phyloP scores from a whole-genome alignment of 345 rosid genomes.

The Citrus cavaleriei region DNA sequence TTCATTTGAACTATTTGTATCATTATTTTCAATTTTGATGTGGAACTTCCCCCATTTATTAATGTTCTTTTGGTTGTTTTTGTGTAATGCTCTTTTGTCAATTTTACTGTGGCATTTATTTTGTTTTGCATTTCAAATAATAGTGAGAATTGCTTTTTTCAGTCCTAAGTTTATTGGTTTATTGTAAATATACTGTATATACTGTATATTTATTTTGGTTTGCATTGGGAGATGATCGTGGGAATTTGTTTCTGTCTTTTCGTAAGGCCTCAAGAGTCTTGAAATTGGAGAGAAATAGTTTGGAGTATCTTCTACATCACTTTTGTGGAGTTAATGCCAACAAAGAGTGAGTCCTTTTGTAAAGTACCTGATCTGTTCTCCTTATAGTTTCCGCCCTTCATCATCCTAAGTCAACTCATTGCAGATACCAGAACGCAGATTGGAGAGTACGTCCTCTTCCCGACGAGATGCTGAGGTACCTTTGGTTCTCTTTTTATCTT shows the following conservation, averaged over 20 bases:
- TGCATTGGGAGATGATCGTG: background rate
- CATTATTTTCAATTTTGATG: background rate
- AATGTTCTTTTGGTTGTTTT: background rate
- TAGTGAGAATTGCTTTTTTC: background rate
- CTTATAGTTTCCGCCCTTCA: background rate
- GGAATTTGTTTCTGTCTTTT: slow-evolving; percentile 6
- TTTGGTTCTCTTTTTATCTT: background rate
- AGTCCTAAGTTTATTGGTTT: slow-evolving; percentile 36
- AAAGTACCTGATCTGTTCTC: slow-evolving; percentile 3
- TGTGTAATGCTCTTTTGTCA: background rate
- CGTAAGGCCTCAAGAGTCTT: slow-evolving; percentile 82
- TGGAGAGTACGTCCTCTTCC: slow-evolving; percentile 98
- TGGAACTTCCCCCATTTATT: background rate
- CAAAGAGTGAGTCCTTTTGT: slow-evolving; percentile 58
- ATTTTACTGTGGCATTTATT: background rate
- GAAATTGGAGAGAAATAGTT: slow-evolving; percentile 86
- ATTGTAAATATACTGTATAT: background rate
- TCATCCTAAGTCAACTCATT: background rate
- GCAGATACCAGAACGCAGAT: slow-evolving; percentile 95
- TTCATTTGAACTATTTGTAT: background rate
- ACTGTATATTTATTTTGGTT: background rate
- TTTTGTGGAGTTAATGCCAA: slow-evolving; percentile 81
- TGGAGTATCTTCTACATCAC: slow-evolving; percentile 72
- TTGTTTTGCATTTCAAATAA: background rate
- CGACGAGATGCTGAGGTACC: slow-evolving; percentile 73